Percentiles rank a stretch among this genome's conserved stretches.
phyloP scores from a whole-genome alignment of 139 green algal genomes.

The Tetraselmis chui region DNA sequence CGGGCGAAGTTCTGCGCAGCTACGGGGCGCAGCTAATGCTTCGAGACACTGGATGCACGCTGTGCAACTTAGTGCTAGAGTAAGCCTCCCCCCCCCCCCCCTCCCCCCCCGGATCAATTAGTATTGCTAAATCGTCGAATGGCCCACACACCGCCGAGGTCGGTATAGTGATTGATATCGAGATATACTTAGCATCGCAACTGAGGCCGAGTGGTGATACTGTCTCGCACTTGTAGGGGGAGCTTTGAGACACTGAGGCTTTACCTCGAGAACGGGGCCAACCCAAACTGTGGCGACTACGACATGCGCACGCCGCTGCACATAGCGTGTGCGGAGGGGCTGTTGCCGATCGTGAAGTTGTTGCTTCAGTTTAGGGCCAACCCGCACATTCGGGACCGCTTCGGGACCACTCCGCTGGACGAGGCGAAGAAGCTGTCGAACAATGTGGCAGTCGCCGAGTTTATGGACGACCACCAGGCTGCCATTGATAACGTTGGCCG shows the following conservation, averaged over 20 bases:
- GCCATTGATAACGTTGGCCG: too few relatives aligned
- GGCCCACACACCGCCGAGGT: too few relatives aligned
- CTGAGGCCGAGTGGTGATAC: too few relatives aligned
- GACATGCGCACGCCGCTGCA: neutral
- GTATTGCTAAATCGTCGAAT: too few relatives aligned
- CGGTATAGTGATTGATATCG: too few relatives aligned
- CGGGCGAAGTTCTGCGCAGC: neutral
- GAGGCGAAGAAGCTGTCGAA: neutral
- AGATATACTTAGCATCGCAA: too few relatives aligned
- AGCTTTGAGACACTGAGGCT: neutral
- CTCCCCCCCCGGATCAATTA: neutral
- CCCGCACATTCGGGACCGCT: neutral
- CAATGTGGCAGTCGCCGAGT: too few relatives aligned
- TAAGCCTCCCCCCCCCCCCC: neutral
- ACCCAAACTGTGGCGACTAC: conserved; percentile 6
- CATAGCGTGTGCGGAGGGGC: neutral
- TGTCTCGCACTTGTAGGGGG: too few relatives aligned
- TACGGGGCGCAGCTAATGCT: neutral
- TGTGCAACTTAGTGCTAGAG: neutral
- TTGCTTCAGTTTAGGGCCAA: neutral
- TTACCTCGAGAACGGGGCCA: neutral
- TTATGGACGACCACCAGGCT: too few relatives aligned
- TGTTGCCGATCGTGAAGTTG: neutral
- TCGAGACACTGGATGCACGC: neutral
- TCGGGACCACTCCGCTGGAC: neutral